Evolutionary conservation across 1,284 basidiomycete genomes (phyloP), one percentile per base, ranked within the genome.

Genomic region (Irpex lacteus): DNA sequence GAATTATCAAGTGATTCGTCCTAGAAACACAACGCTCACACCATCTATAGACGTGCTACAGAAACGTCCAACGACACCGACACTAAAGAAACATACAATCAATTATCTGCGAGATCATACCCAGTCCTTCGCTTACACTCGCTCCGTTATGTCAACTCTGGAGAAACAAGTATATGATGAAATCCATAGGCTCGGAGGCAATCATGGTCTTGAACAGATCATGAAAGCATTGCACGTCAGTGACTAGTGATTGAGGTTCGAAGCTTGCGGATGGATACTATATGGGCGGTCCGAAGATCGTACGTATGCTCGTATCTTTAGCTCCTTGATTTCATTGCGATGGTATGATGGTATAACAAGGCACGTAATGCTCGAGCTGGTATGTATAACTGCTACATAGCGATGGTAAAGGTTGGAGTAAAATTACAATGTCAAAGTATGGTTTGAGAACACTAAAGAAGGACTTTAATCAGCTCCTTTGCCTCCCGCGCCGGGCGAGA

Each of bases 401-500:
- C 26, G n/a, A 34, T 8, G 9, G 18, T 15, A 36, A 52, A 26
- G 26, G 26, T 26, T 52, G 50, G 59, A 18, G 49, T 54, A 61
- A 37, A n/a, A 36, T 57, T 21, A 40, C 21, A 47, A 38, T 47
- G 26, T 26, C 26, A 26, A 26, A 26, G 26, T 26, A 26, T 26
- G 26, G 26, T 26, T 26, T 26, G 26, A 26, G 26, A 26, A 26
- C 26, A 26, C 26, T 26, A 26, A 26, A 26, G 34, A 62, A 78
- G 70, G 49, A 73, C 76, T 70, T 81, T 90, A 59, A 98, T 75
- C 52, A 92, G 68, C 60, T 98, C 95, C 68, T 88, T 83, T 3
- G 94, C 89, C 72, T 98, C 95, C 58, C 96, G 81, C 9, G 94
- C 92, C 0, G 94, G 94, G 57, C 95, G 82, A 15, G 92, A 84